Evolutionary conservation across 306 rosid genomes (phyloP).

Genomic region (Sicyos baderoa): DNA sequence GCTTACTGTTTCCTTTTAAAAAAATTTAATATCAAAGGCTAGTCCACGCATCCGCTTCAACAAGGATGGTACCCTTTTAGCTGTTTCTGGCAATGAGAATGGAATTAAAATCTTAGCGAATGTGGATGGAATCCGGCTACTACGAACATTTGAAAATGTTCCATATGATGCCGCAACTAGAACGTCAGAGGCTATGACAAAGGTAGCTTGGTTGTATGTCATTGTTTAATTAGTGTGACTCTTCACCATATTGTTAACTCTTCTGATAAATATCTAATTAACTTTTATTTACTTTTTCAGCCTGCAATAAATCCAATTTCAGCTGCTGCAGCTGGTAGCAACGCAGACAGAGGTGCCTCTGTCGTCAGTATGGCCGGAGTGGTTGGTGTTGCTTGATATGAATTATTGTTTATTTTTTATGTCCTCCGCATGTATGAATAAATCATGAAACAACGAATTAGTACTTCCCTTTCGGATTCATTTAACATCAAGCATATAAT

Average conservation of each 20-base stretch:
- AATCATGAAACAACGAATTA: background rate
- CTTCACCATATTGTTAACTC: conserved; percentile 9
- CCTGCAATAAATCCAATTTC: conserved; percentile 74
- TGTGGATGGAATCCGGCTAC: conserved; percentile 50
- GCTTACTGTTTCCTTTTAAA: conserved; percentile 22
- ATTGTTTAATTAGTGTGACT: conserved; percentile 6
- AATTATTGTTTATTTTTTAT: background rate
- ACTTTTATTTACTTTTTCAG: conserved; percentile 35
- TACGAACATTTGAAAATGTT: conserved; percentile 61
- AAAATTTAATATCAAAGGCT: conserved; percentile 50
- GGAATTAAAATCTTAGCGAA: conserved; percentile 84
- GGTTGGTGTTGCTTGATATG: conserved; percentile 42
- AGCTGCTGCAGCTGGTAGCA: conserved; percentile 52
- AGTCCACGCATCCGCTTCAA: conserved; percentile 94
- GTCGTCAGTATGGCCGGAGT: conserved; percentile 62
- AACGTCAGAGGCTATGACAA: conserved; percentile 65
- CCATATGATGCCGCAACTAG: conserved; percentile 70
- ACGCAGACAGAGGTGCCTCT: conserved; percentile 64
- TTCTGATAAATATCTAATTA: conserved; percentile 17
- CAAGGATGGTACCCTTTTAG: conserved; percentile 90
- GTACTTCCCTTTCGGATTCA: background rate
- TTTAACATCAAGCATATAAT: conserved; percentile 20
- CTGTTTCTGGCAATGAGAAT: conserved; percentile 82
- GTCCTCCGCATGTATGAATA: background rate
- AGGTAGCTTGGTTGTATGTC: conserved; percentile 43